These are phyloP conservation scores for Parathielavia appendiculata DNA, from an alignment of 495 filamentous ascomycete species.

Conservation along the genomic window DNA sequence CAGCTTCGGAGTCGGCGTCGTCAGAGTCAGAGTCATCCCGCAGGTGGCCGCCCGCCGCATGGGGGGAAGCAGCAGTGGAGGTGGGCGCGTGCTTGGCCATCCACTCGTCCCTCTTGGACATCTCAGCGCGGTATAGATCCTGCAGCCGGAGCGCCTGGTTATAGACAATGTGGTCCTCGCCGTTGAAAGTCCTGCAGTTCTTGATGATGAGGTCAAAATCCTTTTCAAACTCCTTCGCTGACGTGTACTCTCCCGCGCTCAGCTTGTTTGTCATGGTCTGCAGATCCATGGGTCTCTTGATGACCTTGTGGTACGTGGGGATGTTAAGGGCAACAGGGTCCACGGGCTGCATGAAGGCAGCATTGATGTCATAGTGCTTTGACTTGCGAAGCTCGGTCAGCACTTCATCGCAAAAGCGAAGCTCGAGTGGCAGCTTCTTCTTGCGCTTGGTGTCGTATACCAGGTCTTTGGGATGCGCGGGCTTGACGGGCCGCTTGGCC, in stretches of 20 bases:
- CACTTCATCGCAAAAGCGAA: constrained; percentile 83
- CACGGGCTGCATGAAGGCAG: constrained; percentile 73
- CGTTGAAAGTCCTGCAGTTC: constrained; percentile 92
- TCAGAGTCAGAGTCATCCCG: constrained; percentile 59
- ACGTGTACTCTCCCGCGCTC: constrained; percentile 73
- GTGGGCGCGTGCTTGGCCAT: constrained; percentile 65
- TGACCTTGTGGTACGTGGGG: constrained; percentile 83
- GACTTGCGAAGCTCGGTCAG: constrained; percentile 71
- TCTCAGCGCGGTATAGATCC: constrained; percentile 65
- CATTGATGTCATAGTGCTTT: constrained; percentile 59
- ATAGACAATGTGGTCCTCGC: constrained; percentile 66
- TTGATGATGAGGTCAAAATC: constrained; percentile 79
- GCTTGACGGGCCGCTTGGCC: constrained; percentile 90
- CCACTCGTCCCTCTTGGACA: constrained; percentile 68
- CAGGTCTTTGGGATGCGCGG: constrained; percentile 79
- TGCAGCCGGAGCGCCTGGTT: constrained; percentile 64
- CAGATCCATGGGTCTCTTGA: constrained; percentile 96
- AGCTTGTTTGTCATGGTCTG: constrained; percentile 71
- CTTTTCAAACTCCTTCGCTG: constrained; percentile 74
- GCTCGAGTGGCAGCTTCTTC: constrained; percentile 85
- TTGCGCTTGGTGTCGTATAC: constrained; percentile 78
- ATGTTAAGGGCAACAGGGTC: constrained; percentile 94
- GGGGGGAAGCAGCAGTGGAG: constrained; percentile 36
- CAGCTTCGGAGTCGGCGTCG: constrained; percentile 36
- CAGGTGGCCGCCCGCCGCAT: constrained; percentile 31